Conservation (phyloP, 1,284 basidiomycete species). For the Pholiota adiposa region DNA sequence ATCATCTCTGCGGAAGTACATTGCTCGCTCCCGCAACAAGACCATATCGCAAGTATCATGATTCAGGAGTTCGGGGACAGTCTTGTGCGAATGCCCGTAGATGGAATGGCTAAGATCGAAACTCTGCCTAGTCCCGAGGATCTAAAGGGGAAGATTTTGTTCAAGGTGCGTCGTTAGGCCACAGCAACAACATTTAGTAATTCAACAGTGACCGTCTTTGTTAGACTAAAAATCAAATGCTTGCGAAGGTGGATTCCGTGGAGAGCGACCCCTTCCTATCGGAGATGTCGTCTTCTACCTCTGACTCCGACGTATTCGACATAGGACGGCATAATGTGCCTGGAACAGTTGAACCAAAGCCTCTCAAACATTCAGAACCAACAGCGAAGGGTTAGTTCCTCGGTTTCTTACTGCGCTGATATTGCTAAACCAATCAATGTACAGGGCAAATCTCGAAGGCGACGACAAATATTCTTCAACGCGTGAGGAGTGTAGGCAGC, state of each 20-base stretch:
- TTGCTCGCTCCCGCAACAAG: constrained; percentile 83
- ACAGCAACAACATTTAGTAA: neutral
- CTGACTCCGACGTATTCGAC: constrained; percentile 7
- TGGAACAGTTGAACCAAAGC: constrained; percentile 10
- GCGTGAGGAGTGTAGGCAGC: constrained; percentile 1
- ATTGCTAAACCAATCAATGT: neutral
- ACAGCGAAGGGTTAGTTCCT: neutral
- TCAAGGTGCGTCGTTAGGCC: constrained; percentile 60
- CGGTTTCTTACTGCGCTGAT: neutral
- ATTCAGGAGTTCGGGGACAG: constrained; percentile 79
- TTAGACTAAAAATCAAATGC: constrained; percentile 25
- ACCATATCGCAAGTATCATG: constrained; percentile 81
- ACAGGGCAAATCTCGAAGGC: neutral
- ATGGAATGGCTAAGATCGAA: constrained; percentile 50
- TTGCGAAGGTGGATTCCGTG: constrained; percentile 16
- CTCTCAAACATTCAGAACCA: neutral
- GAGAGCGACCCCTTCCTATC: constrained; percentile 4
- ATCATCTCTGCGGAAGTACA: constrained; percentile 96
- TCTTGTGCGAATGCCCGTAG: constrained; percentile 65
- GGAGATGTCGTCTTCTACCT: constrained; percentile 12
- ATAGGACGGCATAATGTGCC: neutral
- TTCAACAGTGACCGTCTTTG: neutral
- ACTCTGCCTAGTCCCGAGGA: constrained; percentile 87
- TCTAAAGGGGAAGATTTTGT: constrained; percentile 78
- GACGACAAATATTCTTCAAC: neutral